Conservation (phyloP, 306 rosid genomes). For the Quercus wislizeni region DNA sequence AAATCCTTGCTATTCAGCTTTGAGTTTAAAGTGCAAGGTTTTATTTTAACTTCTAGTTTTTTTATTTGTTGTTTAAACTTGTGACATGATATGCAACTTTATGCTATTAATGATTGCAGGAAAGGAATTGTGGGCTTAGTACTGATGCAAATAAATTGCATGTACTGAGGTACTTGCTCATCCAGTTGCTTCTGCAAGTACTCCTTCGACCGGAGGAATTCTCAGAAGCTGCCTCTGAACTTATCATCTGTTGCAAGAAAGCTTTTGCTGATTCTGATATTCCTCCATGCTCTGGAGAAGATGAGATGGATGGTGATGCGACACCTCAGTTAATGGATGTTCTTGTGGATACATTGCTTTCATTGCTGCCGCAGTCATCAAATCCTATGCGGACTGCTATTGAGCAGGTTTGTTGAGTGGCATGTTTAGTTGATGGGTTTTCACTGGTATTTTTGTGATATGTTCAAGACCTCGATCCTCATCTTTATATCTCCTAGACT, state of each 20-base stretch:
- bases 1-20: not conserved
- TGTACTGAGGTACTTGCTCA: slow-evolving; percentile 81
- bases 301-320: slow-evolving; percentile 50
- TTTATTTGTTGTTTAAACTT: not conserved
- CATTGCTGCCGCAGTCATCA: slow-evolving; percentile 86
- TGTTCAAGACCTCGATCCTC: not conserved
- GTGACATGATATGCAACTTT: slow-evolving; percentile 1
- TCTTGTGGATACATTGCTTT: slow-evolving; percentile 93
- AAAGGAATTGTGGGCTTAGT: slow-evolving; percentile 52
- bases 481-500: not conserved
- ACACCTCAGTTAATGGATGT: slow-evolving; percentile 81
- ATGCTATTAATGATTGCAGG: slow-evolving; percentile 43
- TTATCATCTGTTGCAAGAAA: slow-evolving; percentile 77
- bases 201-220: slow-evolving; percentile 80
- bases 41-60: slow-evolving; percentile 6
- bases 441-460: not conserved
- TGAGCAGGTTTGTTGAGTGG: slow-evolving; percentile 65
- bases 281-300: slow-evolving; percentile 62
- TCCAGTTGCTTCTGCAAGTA: slow-evolving; percentile 85
- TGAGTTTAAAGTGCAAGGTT: not conserved
- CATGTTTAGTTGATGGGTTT: slow-evolving; percentile 14
- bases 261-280: slow-evolving; percentile 59
- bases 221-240: slow-evolving; percentile 82
- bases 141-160: slow-evolving; percentile 58
- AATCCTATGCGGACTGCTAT: slow-evolving; percentile 83